These are phyloP conservation scores for Fagus sylvatica DNA, from an alignment of 306 rosid genomes.

Conservation along the genomic window DNA sequence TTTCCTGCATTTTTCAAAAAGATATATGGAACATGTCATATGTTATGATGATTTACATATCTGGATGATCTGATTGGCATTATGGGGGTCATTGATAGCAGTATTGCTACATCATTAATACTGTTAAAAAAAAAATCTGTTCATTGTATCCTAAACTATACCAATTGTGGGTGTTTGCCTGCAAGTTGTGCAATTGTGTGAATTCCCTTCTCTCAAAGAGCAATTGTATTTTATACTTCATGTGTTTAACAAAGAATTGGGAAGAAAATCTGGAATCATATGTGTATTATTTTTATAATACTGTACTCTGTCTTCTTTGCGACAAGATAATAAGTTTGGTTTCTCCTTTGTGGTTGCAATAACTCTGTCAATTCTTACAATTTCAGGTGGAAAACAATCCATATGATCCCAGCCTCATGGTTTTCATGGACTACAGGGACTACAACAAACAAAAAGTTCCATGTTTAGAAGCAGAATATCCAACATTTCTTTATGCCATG, in stretches of 20 bases:
- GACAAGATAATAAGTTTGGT: background rate
- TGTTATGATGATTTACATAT: background rate
- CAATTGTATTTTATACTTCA: background rate
- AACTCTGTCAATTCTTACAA: constrained; percentile 14
- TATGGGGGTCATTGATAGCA: constrained; percentile 4
- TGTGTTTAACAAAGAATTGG: background rate
- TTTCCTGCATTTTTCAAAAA: constrained; percentile 11
- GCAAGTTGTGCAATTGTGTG: constrained; percentile 10
- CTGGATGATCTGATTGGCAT: background rate
- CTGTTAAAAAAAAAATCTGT: background rate
- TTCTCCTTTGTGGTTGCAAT: background rate
- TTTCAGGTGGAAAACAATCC: constrained; percentile 93
- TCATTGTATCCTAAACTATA: constrained; percentile 13
- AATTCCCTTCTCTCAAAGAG: background rate
- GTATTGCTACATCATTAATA: constrained; percentile 7
- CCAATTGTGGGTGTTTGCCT: constrained; percentile 15
- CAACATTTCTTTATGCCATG: constrained; percentile 95
- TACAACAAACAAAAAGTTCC: constrained; percentile 56
- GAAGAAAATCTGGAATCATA: background rate
- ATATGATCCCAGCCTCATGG: constrained; percentile 93
- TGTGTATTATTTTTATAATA: too few relatives aligned
- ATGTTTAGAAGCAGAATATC: constrained; percentile 67
- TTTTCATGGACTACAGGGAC: constrained; percentile 99
- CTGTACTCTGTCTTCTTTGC: background rate
- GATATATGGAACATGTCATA: background rate